Base-by-base conservation (phyloP, 2,329 filamentous ascomycete genomes). In the Colletotrichum cordylinicola region DNA sequence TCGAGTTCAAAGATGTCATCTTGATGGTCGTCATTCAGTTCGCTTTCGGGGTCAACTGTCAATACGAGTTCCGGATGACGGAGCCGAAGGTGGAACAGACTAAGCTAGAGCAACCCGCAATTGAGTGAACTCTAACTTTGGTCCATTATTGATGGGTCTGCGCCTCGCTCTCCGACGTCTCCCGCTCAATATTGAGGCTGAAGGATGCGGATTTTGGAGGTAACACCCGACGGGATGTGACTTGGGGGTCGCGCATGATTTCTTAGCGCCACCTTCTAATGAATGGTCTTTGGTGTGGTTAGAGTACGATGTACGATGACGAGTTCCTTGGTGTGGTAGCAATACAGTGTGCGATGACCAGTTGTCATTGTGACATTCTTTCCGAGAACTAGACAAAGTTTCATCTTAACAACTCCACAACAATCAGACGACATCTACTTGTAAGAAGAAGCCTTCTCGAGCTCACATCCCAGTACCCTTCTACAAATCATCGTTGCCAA, bases 11-110 rank as follows among this genome's bases (percentile, higher is more conserved):
- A 48, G 43, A 48, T 13, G 21, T 48, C 6, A 48, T 48, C 1
- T 0, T 6, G 43, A 7, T 21, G 0, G n/a, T 1, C 9, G n/a
- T 13, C 18, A 21, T 21, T 13, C 2, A 4, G 43, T 8, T 48
- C 43, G 43, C 43, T 48, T 48, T 48, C 43, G 43, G n/a, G 10
- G 43, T 21, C n/a, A 48, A 48, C 10, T 48, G 43, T 48, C 18
- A 48, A 21, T 21, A 48, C 43, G 10, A 48, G 6, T 48, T 48
- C 43, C 43, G n/a, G 43, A 2, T 21, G 43, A 48, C 43, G n/a
- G 43, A 48, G 43, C 43, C 43, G 43, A 48, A 48, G 43, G 43
- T 48, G n/a, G 43, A 21, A 48, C 43, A 21, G 2, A 48, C 43
- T 21, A 48, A 48, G 43, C 43, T 48, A 48, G 43, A 48, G 43